phyloP scores from a whole-genome alignment of 2,329 filamentous ascomycete species.

The Decorospora gaudefroyi region DNA sequence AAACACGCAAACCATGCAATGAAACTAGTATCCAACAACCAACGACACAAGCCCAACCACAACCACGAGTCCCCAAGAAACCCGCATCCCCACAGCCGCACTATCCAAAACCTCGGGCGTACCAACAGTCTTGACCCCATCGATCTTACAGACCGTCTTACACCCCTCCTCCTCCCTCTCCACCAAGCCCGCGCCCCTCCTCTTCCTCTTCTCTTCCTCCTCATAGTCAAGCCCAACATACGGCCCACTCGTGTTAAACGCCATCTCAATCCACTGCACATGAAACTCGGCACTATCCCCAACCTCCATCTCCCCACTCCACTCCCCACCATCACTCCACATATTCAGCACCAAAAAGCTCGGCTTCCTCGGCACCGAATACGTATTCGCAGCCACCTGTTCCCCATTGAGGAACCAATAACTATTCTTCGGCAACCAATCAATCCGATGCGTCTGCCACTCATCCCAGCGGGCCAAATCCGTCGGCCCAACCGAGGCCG shows the following conservation, averaged over 20 bases:
- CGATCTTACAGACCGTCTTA: constrained; percentile 46
- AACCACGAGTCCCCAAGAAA: constrained; percentile 36
- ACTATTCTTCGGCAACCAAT: constrained; percentile 61
- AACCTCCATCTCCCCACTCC: constrained; percentile 63
- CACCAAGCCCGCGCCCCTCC: constrained; percentile 15
- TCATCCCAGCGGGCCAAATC: constrained; percentile 58
- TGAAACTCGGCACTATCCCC: constrained; percentile 59
- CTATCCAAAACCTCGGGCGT: constrained; percentile 41
- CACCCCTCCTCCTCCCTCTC: constrained; percentile 38
- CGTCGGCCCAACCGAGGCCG: constrained; percentile 56
- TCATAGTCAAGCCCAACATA: constrained; percentile 30
- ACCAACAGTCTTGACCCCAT: constrained; percentile 42
- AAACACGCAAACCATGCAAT: too few relatives aligned
- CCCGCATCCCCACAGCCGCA: constrained; percentile 21
- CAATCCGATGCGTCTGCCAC: constrained; percentile 64
- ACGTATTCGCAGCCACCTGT: constrained; percentile 58
- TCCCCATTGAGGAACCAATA: constrained; percentile 62
- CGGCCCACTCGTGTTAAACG: constrained; percentile 53
- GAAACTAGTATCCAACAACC: constrained; percentile 25
- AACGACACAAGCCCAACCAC: constrained; percentile 30
- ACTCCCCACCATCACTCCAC: constrained; percentile 65
- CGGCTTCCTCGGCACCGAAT: constrained; percentile 60
- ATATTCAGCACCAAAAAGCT: constrained; percentile 62
- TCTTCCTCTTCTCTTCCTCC: constrained; percentile 23
- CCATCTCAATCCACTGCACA: constrained; percentile 66